Base-by-base conservation (phyloP, 306 rosid genomes). In the Dalbergia cochinchinensis region DNA sequence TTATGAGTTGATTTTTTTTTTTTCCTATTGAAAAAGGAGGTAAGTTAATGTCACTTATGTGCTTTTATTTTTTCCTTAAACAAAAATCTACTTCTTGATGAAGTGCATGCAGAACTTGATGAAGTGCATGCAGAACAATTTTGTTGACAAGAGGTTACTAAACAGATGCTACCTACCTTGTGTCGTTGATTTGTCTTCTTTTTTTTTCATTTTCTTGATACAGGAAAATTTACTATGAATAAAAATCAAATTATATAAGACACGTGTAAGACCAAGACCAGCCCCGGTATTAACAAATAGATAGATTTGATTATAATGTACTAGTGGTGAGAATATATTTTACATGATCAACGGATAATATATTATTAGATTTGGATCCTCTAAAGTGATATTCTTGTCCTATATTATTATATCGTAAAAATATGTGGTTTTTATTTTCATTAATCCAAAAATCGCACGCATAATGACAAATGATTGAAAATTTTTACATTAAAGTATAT, bases 21-120 rank as follows among this genome's bases (percentile, higher is more conserved):
- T 39, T 39, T 51, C 42, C 14, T 16, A 77, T 71, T 14, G 70
- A 71, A 71, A 64, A 26, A 1, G 57, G 60, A 76, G 19, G 64
- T 44, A 76, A 69, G 67, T 60, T 37, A 50, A 19, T 50, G 67
- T 60, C 59, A 61, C 42, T 37, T 10, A 22, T 48, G 51, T 50
- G 20, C 4, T 59, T 7, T 7, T 44, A 8, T 44, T 7, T 44
- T 20, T 18, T 42, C 41, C 0, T 9, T 10, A 53, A 63, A 41
- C 37, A 5, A 45, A 66, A 44, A 8, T 37, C 8, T 44, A 55
- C 13, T 75, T 62, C 13, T 75, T 62, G 69, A 60, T 11, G 45
- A 74, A 55, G 68, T 66, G 57, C 33, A 68, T 4, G 1, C n/a
- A 18, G 47, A 18, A 11, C 15, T 18, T 41, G 6, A 60, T 11